These are phyloP conservation scores for Backusella liffmaniae DNA, from an alignment of 192 early-diverging fungal species.

Conservation along the genomic window DNA sequence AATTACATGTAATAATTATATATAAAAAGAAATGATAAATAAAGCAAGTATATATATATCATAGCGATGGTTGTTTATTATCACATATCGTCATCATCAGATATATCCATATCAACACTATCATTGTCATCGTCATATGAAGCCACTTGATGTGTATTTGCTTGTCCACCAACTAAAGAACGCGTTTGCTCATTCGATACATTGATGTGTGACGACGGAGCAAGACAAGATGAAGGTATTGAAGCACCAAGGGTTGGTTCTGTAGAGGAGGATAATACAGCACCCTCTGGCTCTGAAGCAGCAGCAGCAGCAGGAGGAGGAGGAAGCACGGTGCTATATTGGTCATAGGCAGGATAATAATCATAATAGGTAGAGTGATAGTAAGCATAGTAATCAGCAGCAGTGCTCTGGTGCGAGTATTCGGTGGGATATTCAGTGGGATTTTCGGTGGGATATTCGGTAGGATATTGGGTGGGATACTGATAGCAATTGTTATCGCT, in stretches of 20 bases:
- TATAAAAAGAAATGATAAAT: background rate
- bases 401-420: background rate
- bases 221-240: background rate
- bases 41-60: too few species aligned
- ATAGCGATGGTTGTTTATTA: background rate
- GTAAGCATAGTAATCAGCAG: background rate
- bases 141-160: background rate
- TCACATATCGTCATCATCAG: background rate
- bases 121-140: background rate
- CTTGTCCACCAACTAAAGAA: background rate
- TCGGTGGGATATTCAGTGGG: background rate
- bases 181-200: background rate
- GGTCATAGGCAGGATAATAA: background rate
- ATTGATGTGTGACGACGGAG: background rate
- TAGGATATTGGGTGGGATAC: too few species aligned
- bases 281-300: background rate
- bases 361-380: background rate
- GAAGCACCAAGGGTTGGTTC: too few species aligned
- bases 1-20: conserved; percentile 13
- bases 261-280: background rate
- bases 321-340: background rate
- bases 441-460: background rate
- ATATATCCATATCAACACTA: conserved; percentile 9
- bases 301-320: background rate
- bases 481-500: background rate